A percentile compares a stretch with the other conserved stretches of the same genome.
Conservation (phyloP, 2,329 filamentous ascomycete species). For the Fusarium duplospermum region DNA sequence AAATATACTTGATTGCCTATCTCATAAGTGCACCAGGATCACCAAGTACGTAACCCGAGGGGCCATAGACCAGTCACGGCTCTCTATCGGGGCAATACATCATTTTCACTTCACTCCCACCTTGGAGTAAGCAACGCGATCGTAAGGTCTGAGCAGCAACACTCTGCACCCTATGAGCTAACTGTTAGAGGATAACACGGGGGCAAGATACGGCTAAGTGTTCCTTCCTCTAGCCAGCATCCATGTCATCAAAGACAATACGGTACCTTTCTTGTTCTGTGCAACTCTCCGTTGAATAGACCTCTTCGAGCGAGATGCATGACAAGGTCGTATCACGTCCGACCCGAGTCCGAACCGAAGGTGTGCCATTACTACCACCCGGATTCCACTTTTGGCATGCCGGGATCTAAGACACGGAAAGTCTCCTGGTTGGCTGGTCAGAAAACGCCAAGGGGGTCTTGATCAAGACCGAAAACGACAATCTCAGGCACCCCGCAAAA, state of each 20-base stretch:
- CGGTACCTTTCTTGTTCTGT: not conserved
- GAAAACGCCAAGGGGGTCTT: not conserved
- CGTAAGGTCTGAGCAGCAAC: too few species aligned
- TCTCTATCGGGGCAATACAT: too few species aligned
- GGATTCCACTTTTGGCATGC: conserved; percentile 7
- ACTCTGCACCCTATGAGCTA: too few species aligned
- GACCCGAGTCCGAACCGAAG: not conserved
- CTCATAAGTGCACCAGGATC: too few species aligned
- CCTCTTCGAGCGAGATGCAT: not conserved
- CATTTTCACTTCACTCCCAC: too few species aligned
- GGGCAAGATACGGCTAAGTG: not conserved
- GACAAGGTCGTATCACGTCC: not conserved
- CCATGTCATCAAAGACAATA: not conserved
- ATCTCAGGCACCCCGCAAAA: conserved; percentile 9
- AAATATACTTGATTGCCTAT: too few species aligned
- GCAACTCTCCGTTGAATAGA: not conserved
- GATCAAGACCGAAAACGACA: not conserved
- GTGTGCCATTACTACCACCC: not conserved
- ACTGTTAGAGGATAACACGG: too few species aligned
- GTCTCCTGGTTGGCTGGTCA: not conserved
- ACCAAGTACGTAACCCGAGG: too few species aligned
- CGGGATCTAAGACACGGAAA: not conserved
- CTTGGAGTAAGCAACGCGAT: too few species aligned
- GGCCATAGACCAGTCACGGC: too few species aligned
- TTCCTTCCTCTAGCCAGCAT: not conserved